These are phyloP conservation scores for Solanum lignicaule DNA, from an alignment of 257 asterid species.

Conservation along the genomic window DNA sequence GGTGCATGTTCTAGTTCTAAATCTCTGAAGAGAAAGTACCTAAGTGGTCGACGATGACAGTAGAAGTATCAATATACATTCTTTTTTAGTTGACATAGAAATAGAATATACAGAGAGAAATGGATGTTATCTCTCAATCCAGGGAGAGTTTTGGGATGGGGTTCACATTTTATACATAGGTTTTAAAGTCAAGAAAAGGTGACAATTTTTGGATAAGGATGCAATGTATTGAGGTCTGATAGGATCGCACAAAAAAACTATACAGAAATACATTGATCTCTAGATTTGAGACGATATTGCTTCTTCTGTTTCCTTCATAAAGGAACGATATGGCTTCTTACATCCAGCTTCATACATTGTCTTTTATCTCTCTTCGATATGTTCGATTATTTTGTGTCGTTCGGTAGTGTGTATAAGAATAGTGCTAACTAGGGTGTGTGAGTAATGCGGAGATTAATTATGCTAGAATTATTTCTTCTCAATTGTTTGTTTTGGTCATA, in stretches of 20 bases:
- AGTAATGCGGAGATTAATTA: too few relatives aligned
- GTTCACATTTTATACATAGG: not conserved
- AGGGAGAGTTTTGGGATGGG: not conserved
- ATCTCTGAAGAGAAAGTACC: not conserved
- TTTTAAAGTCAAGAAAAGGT: not conserved
- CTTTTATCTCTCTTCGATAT: not conserved
- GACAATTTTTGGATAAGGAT: not conserved
- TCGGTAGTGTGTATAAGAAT: too few relatives aligned
- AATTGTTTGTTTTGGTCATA: too few relatives aligned
- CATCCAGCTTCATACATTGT: too few relatives aligned
- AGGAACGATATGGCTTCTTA: too few relatives aligned
- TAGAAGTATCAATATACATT: not conserved
- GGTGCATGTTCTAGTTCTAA: not conserved
- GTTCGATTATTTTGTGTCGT: too few relatives aligned
- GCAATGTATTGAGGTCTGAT: not conserved
- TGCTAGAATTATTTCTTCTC: too few relatives aligned
- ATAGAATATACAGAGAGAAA: not conserved
- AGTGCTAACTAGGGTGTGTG: too few relatives aligned
- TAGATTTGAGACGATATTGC: too few relatives aligned
- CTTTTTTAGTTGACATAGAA: not conserved
- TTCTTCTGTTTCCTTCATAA: too few relatives aligned
- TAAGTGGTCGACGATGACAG: slow-evolving; percentile 1
- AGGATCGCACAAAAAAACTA: not conserved
- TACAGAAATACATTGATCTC: not conserved
- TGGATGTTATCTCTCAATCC: not conserved